A percentile compares a stretch with the other conserved stretches of the same genome.
Conservation (phyloP, 257 asterid species). For the Ocimum tenuiflorum region DNA sequence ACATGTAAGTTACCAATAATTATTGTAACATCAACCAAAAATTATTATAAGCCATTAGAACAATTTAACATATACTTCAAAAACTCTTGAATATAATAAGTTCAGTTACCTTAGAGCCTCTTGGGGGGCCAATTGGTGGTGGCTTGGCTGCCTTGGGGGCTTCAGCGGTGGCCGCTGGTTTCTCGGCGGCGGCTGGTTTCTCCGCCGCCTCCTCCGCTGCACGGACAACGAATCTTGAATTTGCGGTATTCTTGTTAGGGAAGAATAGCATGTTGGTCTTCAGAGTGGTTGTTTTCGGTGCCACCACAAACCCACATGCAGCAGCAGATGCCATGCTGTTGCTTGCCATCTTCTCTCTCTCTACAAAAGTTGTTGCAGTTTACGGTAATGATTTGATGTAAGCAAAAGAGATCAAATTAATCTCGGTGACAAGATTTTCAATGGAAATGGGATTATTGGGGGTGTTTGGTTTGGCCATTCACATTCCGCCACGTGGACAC, state of each 20-base stretch:
- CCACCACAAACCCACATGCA: slow-evolving; percentile 46
- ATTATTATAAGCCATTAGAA: no score
- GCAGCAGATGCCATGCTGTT: slow-evolving; percentile 74
- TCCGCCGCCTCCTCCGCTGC: slow-evolving; percentile 39
- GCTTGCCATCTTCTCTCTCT: slow-evolving; percentile 49
- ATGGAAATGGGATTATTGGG: slow-evolving; percentile 42
- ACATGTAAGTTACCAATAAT: no score
- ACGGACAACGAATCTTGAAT: slow-evolving; percentile 48
- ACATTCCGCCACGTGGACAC: slow-evolving; percentile 45
- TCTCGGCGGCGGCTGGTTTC: slow-evolving; percentile 21
- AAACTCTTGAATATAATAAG: no score
- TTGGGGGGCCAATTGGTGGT: slow-evolving; percentile 84
- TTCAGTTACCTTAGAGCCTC: slow-evolving; percentile 59
- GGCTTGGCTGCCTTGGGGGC: slow-evolving; percentile 68
- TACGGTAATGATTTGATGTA: no score
- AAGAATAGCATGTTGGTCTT: slow-evolving; percentile 30
- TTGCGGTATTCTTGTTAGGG: slow-evolving; percentile 34
- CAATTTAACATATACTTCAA: no score
- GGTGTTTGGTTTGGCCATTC: slow-evolving; percentile 39
- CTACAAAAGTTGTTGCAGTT: no score
- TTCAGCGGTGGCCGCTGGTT: slow-evolving; percentile 31
- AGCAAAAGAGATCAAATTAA: no score
- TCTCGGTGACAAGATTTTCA: slow-evolving; percentile 18
- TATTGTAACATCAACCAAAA: no score
- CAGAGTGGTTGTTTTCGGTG: slow-evolving; percentile 29